Conservation (phyloP, 139 green algal genomes). For the Chlamydomonas sp. region DNA sequence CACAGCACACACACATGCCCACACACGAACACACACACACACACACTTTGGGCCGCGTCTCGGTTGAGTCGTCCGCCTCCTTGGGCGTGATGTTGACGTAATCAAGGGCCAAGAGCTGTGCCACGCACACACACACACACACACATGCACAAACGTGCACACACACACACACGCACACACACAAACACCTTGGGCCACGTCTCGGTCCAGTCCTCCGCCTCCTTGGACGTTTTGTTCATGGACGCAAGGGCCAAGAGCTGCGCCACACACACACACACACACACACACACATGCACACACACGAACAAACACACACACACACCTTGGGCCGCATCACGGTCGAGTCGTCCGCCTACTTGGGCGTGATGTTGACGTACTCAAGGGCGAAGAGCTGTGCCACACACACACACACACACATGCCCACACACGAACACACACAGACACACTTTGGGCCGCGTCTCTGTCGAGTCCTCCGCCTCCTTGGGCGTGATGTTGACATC, state of each 20-base stretch:
- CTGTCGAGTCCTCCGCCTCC: slow-evolving; percentile 65
- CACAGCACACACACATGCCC: not conserved
- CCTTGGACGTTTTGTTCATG: slow-evolving; percentile 69
- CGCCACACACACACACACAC: no score
- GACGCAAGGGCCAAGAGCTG: not conserved
- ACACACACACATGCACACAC: no score
- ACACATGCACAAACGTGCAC: not conserved
- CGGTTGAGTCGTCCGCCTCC: slow-evolving; percentile 60
- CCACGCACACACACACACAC: not conserved
- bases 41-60: slow-evolving; percentile 38
- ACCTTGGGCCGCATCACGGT: slow-evolving; percentile 46
- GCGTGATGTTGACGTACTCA: slow-evolving; percentile 87
- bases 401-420: not conserved
- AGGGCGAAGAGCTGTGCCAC: slow-evolving; percentile 72
- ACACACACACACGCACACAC: slow-evolving; percentile 20
- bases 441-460: slow-evolving; percentile 44
- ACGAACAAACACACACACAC: no score
- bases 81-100: slow-evolving; percentile 78
- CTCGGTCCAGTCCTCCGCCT: slow-evolving; percentile 59
- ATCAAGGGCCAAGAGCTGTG: slow-evolving; percentile 33
- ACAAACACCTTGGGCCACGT: slow-evolving; percentile 40
- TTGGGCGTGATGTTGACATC: slow-evolving; percentile 84
- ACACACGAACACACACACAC: slow-evolving; percentile 1
- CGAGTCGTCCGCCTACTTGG: slow-evolving; percentile 58
- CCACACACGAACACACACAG: not conserved